Evolutionary conservation across 768 basidiomycete genomes (phyloP).

Genomic region (Lentinula aciculospora): DNA sequence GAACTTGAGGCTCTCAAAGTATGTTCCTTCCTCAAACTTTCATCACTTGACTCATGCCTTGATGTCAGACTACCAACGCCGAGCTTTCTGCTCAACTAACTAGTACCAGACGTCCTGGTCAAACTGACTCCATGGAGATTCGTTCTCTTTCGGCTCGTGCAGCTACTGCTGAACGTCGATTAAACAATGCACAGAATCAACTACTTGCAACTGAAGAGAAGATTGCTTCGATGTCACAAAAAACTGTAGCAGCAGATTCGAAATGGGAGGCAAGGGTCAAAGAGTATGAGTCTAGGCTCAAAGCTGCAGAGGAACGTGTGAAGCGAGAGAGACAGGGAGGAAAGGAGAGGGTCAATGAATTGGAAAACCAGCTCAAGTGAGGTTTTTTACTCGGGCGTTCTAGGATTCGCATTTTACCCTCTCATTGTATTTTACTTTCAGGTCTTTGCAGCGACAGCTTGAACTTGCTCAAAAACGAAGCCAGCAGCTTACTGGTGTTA

Average conservation of each 20-base stretch:
- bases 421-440: conserved; percentile 18
- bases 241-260: conserved; percentile 63
- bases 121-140: conserved; percentile 63
- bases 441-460: conserved; percentile 71
- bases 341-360: conserved; percentile 76
- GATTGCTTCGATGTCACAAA: conserved; percentile 67
- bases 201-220: conserved; percentile 81
- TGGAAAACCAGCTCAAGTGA: conserved; percentile 69
- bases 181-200: conserved; percentile 83
- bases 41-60: neutral
- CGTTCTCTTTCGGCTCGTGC: conserved; percentile 68
- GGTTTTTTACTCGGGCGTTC: no score
- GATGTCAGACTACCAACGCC: conserved; percentile 55
- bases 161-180: conserved; percentile 80
- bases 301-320: conserved; percentile 83
- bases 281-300: conserved; percentile 80
- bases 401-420: no score
- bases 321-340: conserved; percentile 92
- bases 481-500: conserved; percentile 50
- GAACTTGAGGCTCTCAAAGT: conserved; percentile 88
- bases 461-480: conserved; percentile 76
- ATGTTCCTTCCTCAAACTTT: conserved; percentile 10
- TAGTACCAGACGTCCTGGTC: conserved; percentile 51
- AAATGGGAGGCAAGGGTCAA: conserved; percentile 96
- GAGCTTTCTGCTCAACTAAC: conserved; percentile 73